Evolutionary conservation across 306 rosid genomes (phyloP), one percentile per base, ranked within the genome.

Genomic region (Citrullus colocynthis): DNA sequence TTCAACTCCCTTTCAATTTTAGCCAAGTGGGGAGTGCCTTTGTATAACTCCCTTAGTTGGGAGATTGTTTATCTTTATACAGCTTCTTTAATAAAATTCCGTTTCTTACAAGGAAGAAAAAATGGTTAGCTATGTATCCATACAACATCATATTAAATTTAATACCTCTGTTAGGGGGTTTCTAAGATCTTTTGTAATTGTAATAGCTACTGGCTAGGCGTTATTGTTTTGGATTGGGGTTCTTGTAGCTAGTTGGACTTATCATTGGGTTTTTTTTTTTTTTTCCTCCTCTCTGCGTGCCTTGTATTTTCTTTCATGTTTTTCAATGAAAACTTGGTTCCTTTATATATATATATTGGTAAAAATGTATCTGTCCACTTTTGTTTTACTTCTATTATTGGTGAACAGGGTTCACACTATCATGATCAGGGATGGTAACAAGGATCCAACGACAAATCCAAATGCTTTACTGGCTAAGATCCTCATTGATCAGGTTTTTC

Each of bases 381-480:
- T 66, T 20, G 79, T 74, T 78, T 59, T 70, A 37, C 79, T 41
- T 76, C 74, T 60, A 72, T 60, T 41, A 64, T 32, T 30, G 79
- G 41, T 87, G 85, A 56, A 60, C 79, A 93, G 96, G 92, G 97
- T 93, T 84, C 87, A 90, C 82, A 83, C 85, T 62, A 93, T 90
- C 59, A 93, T 89, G 97, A 72, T 72, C 78, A 87, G 85, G 73
- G 97, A 93, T 83, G 84, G 93, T 84, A 83, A 48, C 72, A 90
- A 88, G 84, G 92, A 93, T 66, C 92, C 92, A 41, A 69, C 78
- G 61, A 78, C 88, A 37, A 65, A 64, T 83, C 97, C 92, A 81
- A 83, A 80, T 59, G 96, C 97, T 81, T 59, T 84, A 71, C 51
- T 90, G 78, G 97, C 97, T 1, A 89, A 83, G 85, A 30, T 89